Evolutionary conservation across 2,329 filamentous ascomycete genomes (phyloP).

Genomic region (Aspergillus quadrilineatus): DNA sequence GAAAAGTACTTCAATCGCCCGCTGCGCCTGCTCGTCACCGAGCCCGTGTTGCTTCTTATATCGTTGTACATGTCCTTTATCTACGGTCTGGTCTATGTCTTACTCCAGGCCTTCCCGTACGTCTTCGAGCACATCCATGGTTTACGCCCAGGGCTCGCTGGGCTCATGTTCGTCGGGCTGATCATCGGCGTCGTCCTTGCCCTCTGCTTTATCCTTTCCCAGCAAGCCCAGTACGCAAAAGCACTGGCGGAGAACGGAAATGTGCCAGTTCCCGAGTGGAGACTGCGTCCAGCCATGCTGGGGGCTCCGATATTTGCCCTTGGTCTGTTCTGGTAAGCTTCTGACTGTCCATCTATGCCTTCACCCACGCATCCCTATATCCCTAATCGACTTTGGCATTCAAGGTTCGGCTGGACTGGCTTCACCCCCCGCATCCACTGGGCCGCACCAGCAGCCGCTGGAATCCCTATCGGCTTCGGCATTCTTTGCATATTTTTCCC

Average conservation of each 20-base stretch:
- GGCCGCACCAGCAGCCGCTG: constrained; percentile 42
- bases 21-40: constrained; percentile 40
- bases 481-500: constrained; percentile 58
- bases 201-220: constrained; percentile 62
- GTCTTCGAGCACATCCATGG: constrained; percentile 57
- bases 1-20: constrained; percentile 49
- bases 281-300: constrained; percentile 52
- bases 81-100: constrained; percentile 27
- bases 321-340: constrained; percentile 66
- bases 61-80: constrained; percentile 38
- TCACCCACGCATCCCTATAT: too few species aligned
- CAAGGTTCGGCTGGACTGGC: constrained; percentile 67
- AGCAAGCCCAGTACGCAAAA: constrained; percentile 65
- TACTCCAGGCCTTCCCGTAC: constrained; percentile 37
- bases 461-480: constrained; percentile 56
- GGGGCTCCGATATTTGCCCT: constrained; percentile 54
- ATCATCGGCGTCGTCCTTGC: constrained; percentile 69
- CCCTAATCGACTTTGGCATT: neutral
- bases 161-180: constrained; percentile 83
- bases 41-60: constrained; percentile 44
- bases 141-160: constrained; percentile 68
- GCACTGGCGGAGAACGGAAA: constrained; percentile 67
- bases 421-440: constrained; percentile 44
- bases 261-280: constrained; percentile 57
- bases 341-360: neutral